Base-by-base conservation (phyloP, 2,329 filamentous ascomycete genomes). In the Zymoseptoria tritici region DNA sequence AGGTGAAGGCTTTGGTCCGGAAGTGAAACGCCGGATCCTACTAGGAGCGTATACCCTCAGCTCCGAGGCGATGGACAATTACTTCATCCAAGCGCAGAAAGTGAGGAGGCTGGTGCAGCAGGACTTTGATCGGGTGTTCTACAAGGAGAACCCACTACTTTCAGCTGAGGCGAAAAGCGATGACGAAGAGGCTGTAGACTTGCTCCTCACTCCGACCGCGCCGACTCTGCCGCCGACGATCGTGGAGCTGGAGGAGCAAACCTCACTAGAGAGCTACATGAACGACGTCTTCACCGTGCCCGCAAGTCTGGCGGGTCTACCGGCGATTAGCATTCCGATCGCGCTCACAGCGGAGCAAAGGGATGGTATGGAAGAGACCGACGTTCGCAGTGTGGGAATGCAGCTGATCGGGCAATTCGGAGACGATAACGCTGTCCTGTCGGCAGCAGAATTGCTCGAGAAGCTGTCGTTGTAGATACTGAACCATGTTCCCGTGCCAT, bases 201-300 rank as follows among this genome's bases (percentile, higher is more conserved):
- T 97, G 49, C 79, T 99, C 46, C 76, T 99, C 19, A 91, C 87
- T 62, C 94, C 94, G 0, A 97, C 93, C 0, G 88, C 92, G 7
- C 91, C 92, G 1, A 89, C 87, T 0, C 78, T 85, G 16, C 84
- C 92, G 8, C 91, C 91, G 0, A 78, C 74, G 6, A 71, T 94
- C 6, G 77, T 80, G 3, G 81, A 86, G 5, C 71, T 94, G 36
- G 67, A 77, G 61, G 68, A 73, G 9, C 60, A 62, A 36, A 59
- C 29, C 51, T 31, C 62, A 21, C 26, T 61, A 9, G 85, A 92
- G 67, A 83, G 83, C 1, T 97, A 97, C 71, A 89, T 89, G 79
- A 96, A 94, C 70, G 94, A 99, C 75, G 88, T 97, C 1, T 93
- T 97, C 68, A 97, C 94, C 0, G 93, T 99, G 1, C 94, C 94